These are phyloP conservation scores for Leishmania lainsoni DNA, from an alignment of 208 protist genomes.

Conservation along the genomic window DNA sequence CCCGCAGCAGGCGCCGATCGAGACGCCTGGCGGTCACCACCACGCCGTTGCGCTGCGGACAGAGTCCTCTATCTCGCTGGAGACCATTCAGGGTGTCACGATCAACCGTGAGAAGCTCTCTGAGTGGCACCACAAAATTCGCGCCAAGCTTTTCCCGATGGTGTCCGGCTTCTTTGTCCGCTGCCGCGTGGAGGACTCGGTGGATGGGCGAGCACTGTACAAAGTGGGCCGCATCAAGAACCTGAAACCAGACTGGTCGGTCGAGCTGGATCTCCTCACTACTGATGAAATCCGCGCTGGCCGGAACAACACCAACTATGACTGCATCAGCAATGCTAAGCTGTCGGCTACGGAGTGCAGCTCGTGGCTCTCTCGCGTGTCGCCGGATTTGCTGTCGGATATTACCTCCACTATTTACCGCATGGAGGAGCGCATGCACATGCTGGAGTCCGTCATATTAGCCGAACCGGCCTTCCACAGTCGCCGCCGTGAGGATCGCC, in stretches of 20 bases:
- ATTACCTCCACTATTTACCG: slow-evolving; percentile 66
- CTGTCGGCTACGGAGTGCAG: slow-evolving; percentile 77
- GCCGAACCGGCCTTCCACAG: slow-evolving; percentile 83
- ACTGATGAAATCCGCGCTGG: slow-evolving; percentile 76
- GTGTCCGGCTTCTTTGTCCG: slow-evolving; percentile 90
- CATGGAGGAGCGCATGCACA: slow-evolving; percentile 83
- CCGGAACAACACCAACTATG: slow-evolving; percentile 91
- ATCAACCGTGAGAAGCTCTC: slow-evolving; percentile 91
- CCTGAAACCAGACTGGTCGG: slow-evolving; percentile 89
- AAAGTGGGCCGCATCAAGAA: slow-evolving; percentile 91
- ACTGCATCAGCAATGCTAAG: slow-evolving; percentile 92
- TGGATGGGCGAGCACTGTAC: slow-evolving; percentile 85
- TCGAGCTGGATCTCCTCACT: slow-evolving; percentile 89
- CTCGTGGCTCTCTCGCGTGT: slow-evolving; percentile 69
- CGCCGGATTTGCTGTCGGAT: slow-evolving; percentile 53
- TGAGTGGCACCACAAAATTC: slow-evolving; percentile 92
- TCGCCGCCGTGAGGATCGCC: slow-evolving; percentile 63
- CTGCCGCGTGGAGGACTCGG: slow-evolving; percentile 90
- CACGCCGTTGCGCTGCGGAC: slow-evolving; percentile 56
- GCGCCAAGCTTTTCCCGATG: slow-evolving; percentile 78
- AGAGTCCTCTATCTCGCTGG: slow-evolving; percentile 67
- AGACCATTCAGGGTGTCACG: slow-evolving; percentile 78
- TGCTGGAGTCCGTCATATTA: slow-evolving; percentile 81
- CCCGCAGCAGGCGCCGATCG: slow-evolving; percentile 61
- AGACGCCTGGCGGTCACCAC: slow-evolving; percentile 39